Percentiles rank a stretch among this genome's conserved stretches.
Evolutionary conservation across 2,329 filamentous ascomycete genomes (phyloP).

Genomic region (Aspergillus sp.): DNA sequence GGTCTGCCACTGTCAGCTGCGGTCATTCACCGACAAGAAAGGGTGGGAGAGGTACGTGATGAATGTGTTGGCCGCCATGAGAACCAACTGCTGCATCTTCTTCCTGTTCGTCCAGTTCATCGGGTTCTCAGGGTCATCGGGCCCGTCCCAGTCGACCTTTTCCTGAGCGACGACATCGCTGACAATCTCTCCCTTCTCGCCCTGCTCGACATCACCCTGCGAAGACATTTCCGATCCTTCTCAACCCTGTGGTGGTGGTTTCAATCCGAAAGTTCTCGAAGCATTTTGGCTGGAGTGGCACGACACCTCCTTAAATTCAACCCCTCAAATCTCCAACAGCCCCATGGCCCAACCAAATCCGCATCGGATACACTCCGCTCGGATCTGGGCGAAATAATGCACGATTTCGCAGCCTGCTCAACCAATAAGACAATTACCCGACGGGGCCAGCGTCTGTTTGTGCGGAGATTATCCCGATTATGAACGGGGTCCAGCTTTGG

Average conservation of each 20-base stretch:
- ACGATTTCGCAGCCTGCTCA: not conserved
- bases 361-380: too few species aligned
- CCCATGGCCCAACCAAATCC: too few species aligned
- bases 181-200: not conserved
- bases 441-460: not conserved
- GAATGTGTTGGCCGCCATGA: slow-evolving; percentile 32
- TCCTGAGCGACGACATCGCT: not conserved
- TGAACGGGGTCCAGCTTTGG: not conserved
- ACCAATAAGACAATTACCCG: not conserved
- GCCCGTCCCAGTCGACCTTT: slow-evolving; percentile 28
- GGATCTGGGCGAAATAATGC: not conserved
- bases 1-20: slow-evolving; percentile 15
- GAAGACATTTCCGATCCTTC: not conserved
- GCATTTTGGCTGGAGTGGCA: not conserved
- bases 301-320: not conserved
- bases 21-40: not conserved
- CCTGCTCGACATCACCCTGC: slow-evolving; percentile 1
- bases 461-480: not conserved
- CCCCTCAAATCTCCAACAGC: too few species aligned
- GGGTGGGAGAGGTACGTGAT: slow-evolving; percentile 25
- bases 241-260: not conserved
- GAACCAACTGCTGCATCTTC: slow-evolving; percentile 25
- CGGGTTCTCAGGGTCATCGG: slow-evolving; percentile 38
- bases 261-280: not conserved
- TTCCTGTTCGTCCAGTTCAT: slow-evolving; percentile 36